Evolutionary conservation across 2,329 filamentous ascomycete genomes (phyloP).

Genomic region (Aspergillus caelatus): DNA sequence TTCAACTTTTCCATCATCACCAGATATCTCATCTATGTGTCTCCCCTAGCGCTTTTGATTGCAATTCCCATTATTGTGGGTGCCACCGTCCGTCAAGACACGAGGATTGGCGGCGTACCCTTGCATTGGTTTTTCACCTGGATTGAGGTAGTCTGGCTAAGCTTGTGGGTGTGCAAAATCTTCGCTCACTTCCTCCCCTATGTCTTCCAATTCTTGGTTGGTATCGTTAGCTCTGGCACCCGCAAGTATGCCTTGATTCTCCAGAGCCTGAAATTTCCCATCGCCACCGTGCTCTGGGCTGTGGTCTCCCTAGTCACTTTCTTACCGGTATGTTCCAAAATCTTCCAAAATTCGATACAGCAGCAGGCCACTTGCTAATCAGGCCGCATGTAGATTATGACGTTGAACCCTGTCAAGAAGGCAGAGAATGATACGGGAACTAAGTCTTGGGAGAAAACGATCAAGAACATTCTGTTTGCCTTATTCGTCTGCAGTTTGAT

Average conservation of each 20-base stretch:
- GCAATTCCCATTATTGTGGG: constrained; percentile 66
- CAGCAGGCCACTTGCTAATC: not conserved
- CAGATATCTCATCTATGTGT: constrained; percentile 65
- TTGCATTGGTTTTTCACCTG: constrained; percentile 66
- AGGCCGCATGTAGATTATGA: constrained; percentile 41
- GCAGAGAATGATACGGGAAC: constrained; percentile 32
- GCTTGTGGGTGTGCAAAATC: constrained; percentile 65
- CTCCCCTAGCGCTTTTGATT: constrained; percentile 60
- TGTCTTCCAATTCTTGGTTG: constrained; percentile 63
- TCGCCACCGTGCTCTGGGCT: constrained; percentile 64
- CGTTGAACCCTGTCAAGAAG: constrained; percentile 43
- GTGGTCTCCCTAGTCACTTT: constrained; percentile 64
- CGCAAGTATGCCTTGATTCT: constrained; percentile 66
- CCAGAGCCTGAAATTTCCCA: constrained; percentile 60
- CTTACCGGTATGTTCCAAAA: constrained; percentile 46
- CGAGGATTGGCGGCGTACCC: constrained; percentile 58
- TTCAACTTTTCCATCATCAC: constrained; percentile 66
- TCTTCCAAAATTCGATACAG: not conserved
- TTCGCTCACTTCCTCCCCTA: constrained; percentile 61
- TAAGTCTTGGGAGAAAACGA: constrained; percentile 55
- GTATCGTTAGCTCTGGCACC: constrained; percentile 66
- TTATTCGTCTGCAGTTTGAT: constrained; percentile 60
- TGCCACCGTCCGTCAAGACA: constrained; percentile 52
- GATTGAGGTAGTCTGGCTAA: constrained; percentile 67
- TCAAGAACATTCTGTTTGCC: constrained; percentile 63